These are phyloP conservation scores for Ceratocystis albifundus DNA, from an alignment of 2,329 filamentous ascomycete species.

Conservation along the genomic window DNA sequence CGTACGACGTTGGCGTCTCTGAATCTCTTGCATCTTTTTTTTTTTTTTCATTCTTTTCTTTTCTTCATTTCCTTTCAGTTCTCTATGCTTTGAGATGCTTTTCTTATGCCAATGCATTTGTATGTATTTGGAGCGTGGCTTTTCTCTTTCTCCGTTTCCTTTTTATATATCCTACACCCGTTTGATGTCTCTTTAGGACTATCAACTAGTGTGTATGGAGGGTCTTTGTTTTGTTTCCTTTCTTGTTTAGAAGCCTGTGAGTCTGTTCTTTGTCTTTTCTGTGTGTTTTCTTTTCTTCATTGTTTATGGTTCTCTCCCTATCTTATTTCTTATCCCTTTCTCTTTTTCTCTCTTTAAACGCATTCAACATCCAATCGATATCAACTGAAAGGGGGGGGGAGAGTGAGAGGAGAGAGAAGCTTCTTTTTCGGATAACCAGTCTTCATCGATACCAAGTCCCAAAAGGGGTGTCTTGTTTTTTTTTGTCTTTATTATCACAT, in stretches of 20 bases:
- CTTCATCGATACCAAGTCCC: constrained; percentile 8
- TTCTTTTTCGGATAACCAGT: not conserved
- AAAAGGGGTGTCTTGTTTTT: not conserved
- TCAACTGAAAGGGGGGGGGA: not conserved
- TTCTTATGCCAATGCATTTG: not conserved
- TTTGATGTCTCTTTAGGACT: not conserved
- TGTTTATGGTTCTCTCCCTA: not conserved
- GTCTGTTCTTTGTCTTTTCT: constrained; percentile 3
- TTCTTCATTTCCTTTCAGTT: not conserved
- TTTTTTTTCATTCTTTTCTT: constrained; percentile 6
- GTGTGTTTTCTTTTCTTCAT: not conserved
- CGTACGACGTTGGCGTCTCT: not conserved
- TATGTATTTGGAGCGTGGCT: not conserved
- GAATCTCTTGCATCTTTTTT: constrained; percentile 14
- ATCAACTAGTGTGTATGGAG: not conserved
- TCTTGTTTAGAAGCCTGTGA: not conserved
- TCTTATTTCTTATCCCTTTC: constrained; percentile 6
- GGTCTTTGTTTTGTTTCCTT: constrained; percentile 3
- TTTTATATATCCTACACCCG: constrained; percentile 5
- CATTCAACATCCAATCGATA: not conserved
- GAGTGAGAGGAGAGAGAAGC: not conserved
- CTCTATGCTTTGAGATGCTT: not conserved
- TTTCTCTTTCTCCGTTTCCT: not conserved
- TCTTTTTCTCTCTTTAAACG: too few relatives aligned
- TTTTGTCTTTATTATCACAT: not conserved